Conservation (phyloP, 2,329 filamentous ascomycete species). For the Cercospora citrullina region DNA sequence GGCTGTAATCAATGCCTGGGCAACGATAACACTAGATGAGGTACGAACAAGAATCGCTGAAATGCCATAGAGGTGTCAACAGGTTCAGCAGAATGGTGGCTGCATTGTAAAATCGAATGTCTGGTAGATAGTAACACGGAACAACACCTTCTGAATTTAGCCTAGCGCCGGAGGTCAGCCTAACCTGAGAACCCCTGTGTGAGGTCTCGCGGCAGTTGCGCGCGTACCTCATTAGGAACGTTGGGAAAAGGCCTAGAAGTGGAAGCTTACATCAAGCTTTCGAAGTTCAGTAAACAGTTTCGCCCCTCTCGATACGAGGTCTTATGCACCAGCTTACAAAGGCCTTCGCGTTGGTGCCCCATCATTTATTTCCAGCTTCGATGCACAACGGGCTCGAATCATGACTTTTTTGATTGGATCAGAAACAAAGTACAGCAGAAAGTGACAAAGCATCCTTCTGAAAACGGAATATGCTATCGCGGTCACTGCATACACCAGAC, state of each 20-base stretch:
- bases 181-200: too few relatives aligned
- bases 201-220: not conserved
- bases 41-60: too few relatives aligned
- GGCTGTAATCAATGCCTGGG: too few relatives aligned
- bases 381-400: not conserved
- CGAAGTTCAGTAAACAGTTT: not conserved
- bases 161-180: too few relatives aligned
- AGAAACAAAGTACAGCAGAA: too few relatives aligned
- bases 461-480: not conserved
- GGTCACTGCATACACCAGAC: not conserved
- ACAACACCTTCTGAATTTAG: too few relatives aligned
- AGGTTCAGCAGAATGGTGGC: too few relatives aligned
- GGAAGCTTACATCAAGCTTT: not conserved
- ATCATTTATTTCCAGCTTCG: not conserved
- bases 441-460: not conserved
- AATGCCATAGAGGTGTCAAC: too few relatives aligned
- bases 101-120: too few relatives aligned
- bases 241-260: not conserved
- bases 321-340: not conserved
- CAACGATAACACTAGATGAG: too few relatives aligned
- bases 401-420: not conserved
- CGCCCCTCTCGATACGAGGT: not conserved
- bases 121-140: too few relatives aligned
- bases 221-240: not conserved
- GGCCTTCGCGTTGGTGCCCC: too few relatives aligned